These are phyloP conservation scores for Phaeomoniella chlamydospora DNA, from an alignment of 2,329 filamentous ascomycete species.

Conservation along the genomic window DNA sequence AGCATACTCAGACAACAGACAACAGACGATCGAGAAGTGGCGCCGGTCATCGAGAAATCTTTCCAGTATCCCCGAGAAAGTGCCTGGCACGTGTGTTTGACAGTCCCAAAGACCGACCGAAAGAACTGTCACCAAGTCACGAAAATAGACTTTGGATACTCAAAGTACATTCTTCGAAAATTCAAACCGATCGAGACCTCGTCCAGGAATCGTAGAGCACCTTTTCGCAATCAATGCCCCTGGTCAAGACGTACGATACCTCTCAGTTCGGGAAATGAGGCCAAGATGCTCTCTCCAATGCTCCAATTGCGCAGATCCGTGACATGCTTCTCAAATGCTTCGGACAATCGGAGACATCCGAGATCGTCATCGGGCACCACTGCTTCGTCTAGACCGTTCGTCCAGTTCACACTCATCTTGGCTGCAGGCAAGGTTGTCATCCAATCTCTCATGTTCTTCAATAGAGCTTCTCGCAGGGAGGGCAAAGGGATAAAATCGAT, in stretches of 20 bases:
- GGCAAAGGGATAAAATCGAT: conserved; percentile 4
- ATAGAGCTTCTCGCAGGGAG: not conserved
- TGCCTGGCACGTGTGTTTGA: no score
- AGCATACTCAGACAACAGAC: no score
- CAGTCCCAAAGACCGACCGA: no score
- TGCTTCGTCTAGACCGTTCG: not conserved
- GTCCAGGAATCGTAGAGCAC: no score
- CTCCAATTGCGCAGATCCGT: not conserved
- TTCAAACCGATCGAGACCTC: no score
- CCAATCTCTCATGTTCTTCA: not conserved
- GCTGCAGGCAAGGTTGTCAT: not conserved
- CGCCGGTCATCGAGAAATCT: no score
- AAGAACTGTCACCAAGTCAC: no score
- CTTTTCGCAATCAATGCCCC: no score
- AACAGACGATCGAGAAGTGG: no score
- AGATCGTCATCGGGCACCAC: not conserved
- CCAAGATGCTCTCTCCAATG: not conserved
- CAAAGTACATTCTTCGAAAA: not conserved
- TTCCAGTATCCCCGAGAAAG: no score
- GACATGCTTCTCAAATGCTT: not conserved
- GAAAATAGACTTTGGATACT: not conserved
- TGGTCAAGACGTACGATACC: not conserved
- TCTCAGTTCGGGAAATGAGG: not conserved
- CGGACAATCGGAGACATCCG: not conserved
- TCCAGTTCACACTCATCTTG: not conserved